These are phyloP conservation scores for Astragalus membranaceus DNA, from an alignment of 306 rosid genomes.

Conservation along the genomic window DNA sequence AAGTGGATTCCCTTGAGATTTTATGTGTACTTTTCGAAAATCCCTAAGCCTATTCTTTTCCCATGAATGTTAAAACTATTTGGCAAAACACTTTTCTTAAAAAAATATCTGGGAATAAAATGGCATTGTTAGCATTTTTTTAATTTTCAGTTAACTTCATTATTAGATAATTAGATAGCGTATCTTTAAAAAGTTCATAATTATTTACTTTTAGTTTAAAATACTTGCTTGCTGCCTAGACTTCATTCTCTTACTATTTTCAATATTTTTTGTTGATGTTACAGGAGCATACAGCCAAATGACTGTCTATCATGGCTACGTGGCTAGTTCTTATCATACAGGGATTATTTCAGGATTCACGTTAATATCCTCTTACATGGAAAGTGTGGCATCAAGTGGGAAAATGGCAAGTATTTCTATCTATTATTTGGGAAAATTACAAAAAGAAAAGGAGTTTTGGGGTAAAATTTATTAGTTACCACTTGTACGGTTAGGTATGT, in stretches of 20 bases:
- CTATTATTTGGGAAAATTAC: slow-evolving; percentile 6
- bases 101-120: no score
- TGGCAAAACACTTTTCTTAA: no score
- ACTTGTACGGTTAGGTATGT: not conserved
- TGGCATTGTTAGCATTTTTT: not conserved
- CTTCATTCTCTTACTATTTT: not conserved
- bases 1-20: no score
- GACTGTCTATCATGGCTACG: slow-evolving; percentile 70
- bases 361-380: slow-evolving; percentile 71
- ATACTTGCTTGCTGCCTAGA: not conserved
- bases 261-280: slow-evolving; percentile 15
- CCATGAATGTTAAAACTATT: no score
- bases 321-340: slow-evolving; percentile 88
- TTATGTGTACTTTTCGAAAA: no score
- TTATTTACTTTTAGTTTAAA: not conserved
- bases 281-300: slow-evolving; percentile 49
- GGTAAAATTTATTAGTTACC: not conserved
- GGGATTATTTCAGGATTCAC: slow-evolving; percentile 86
- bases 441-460: not conserved
- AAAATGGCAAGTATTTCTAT: slow-evolving; percentile 46
- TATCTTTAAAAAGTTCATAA: not conserved
- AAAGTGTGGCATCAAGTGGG: slow-evolving; percentile 50
- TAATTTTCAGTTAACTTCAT: not conserved
- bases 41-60: no score
- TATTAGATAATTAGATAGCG: not conserved